phyloP scores from a whole-genome alignment of 2,329 filamentous ascomycete genomes.

The Penicillium sp. region DNA sequence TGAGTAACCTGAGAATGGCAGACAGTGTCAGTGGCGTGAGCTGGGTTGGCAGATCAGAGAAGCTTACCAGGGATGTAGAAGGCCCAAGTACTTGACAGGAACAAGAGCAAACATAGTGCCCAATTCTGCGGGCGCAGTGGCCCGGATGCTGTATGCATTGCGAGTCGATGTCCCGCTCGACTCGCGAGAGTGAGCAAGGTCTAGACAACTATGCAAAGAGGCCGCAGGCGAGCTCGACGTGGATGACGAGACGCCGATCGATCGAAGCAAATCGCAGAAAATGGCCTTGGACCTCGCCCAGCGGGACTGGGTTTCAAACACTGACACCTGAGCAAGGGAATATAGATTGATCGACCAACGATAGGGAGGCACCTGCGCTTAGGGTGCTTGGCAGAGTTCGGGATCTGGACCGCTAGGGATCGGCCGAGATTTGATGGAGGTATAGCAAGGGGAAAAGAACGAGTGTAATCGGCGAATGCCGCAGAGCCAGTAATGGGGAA shows the following conservation, averaged over 20 bases:
- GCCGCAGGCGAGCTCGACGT: not conserved
- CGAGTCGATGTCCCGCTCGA: conserved; percentile 4
- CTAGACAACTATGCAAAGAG: conserved; percentile 11
- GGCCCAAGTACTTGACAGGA: conserved; percentile 55
- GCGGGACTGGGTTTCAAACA: not conserved
- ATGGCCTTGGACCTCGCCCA: not conserved
- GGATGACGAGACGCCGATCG: not conserved
- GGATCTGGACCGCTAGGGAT: not conserved
- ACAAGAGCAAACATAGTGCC: conserved; percentile 19
- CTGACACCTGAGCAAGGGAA: not conserved
- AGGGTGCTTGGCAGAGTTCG: conserved; percentile 4
- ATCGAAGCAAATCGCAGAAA: not conserved
- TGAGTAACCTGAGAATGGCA: conserved; percentile 65
- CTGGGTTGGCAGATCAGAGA: not conserved
- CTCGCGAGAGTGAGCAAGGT: conserved; percentile 8
- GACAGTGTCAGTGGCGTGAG: conserved; percentile 10
- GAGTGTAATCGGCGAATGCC: conserved; percentile 32
- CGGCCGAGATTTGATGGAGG: not conserved
- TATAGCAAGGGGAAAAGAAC: conserved; percentile 14
- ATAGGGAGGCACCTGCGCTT: conserved; percentile 4
- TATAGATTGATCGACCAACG: conserved; percentile 6
- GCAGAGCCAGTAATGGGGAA: conserved; percentile 3
- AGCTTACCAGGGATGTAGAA: conserved; percentile 82
- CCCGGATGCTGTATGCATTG: conserved; percentile 17
- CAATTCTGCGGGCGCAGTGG: conserved; percentile 18